Base-by-base conservation (phyloP, 1,284 basidiomycete species). In the Schizophyllum commune region DNA sequence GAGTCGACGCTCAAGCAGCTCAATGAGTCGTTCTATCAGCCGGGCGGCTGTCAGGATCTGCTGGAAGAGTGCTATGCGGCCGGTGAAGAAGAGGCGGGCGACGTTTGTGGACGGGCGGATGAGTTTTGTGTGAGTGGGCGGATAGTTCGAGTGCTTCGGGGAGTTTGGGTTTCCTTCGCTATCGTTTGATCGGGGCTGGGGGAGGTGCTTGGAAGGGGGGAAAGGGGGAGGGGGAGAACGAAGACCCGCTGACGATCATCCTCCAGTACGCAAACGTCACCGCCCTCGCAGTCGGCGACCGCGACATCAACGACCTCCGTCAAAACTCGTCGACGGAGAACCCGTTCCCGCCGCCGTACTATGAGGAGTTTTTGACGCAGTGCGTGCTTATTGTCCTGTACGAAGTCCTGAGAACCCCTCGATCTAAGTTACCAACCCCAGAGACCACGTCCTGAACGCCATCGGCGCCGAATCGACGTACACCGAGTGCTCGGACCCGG, bases 321-420 rank as follows among this genome's bases (percentile, higher is more conserved):
- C 84, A 86, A 67, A 83, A 79, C 52, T 74, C 79, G 0, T 77
- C 80, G 0, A 75, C 79, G 0, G 39, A 47, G 39, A 17, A 47
- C 39, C 62, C 73, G 8, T 88, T 86, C 73, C 85, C 85, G 5
- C 81, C 85, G 0, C 75, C 80, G 59, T 83, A 77, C 63, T 86
- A 85, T 60, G 63, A 81, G 39, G 70, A 72, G 11, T 85, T 81
- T 65, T 71, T 86, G 15, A 66, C 63, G 1, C 68, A 71, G 22
- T 57, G 72, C 0, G 68, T 47, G 27, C 5, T 27, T n/a, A n/a
- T n/a, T n/a, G n/a, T n/a, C n/a, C n/a, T n/a, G n/a, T n/a, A n/a
- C n/a, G n/a, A n/a, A n/a, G n/a, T n/a, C n/a, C n/a, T n/a, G n/a
- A n/a, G n/a, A n/a, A n/a, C n/a, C n/a, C n/a, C n/a, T n/a, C n/a